phyloP scores from a whole-genome alignment of 176 grass and related monocot genomes.

The Aegilops bicornis region DNA sequence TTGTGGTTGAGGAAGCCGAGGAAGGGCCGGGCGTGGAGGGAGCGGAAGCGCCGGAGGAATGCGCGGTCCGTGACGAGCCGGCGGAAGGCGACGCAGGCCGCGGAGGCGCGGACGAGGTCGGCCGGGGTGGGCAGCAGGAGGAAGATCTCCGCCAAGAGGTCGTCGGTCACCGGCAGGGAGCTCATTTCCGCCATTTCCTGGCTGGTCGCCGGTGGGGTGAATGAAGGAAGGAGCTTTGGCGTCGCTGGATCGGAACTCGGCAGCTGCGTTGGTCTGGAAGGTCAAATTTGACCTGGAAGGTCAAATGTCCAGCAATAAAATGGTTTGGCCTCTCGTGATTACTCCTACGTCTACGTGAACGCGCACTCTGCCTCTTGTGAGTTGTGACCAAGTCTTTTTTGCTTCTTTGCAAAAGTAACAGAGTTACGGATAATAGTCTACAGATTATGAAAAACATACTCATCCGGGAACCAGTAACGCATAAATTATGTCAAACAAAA shows the following conservation, averaged over 20 bases:
- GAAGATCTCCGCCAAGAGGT: conserved; percentile 41
- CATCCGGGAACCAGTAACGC: not conserved
- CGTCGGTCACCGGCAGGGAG: conserved; percentile 18
- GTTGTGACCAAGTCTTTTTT: not conserved
- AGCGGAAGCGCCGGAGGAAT: conserved; percentile 45
- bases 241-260: not conserved
- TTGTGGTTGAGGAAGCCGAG: conserved; percentile 32
- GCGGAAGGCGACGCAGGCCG: conserved; percentile 29
- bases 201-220: no score
- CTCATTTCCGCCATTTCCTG: conserved; percentile 18
- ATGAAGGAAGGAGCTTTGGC: not conserved
- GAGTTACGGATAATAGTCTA: no score
- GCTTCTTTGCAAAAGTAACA: no score
- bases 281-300: no score
- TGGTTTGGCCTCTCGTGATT: not conserved
- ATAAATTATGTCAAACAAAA: not conserved
- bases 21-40: conserved; percentile 34
- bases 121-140: conserved; percentile 21
- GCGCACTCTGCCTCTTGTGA: no score
- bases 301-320: not conserved
- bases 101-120: conserved; percentile 29
- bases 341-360: no score
- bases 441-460: not conserved
- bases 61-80: conserved; percentile 14
- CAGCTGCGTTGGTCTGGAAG: no score